A percentile compares a stretch with the other conserved stretches of the same genome.
phyloP scores from a whole-genome alignment of 805 yeast genomes.

The Candida ascalaphidarum region DNA sequence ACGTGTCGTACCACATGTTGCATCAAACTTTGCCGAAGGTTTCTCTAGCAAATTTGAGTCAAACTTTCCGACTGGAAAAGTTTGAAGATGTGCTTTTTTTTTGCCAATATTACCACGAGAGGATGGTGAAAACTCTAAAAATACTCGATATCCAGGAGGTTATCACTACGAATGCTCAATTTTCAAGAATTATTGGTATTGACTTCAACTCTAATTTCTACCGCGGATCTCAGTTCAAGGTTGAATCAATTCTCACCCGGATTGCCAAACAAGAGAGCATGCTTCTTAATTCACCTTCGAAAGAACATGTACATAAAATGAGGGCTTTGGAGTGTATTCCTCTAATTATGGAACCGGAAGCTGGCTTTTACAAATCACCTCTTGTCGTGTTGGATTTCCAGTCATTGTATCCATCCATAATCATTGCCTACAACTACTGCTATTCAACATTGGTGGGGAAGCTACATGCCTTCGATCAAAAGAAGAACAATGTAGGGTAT shows the following conservation, averaged over 20 bases:
- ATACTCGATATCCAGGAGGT: constrained; percentile 57
- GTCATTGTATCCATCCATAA: constrained; percentile 88
- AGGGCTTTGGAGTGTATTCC: constrained; percentile 84
- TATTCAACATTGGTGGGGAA: constrained; percentile 66
- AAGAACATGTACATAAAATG: constrained; percentile 73
- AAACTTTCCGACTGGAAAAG: constrained; percentile 24
- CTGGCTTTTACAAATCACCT: constrained; percentile 82
- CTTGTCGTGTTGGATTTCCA: constrained; percentile 88
- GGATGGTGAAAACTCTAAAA: constrained; percentile 35
- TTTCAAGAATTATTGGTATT: constrained; percentile 78
- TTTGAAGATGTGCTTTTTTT: constrained; percentile 28
- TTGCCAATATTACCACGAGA: constrained; percentile 37
- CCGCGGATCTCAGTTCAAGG: constrained; percentile 91
- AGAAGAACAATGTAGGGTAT: constrained; percentile 47
- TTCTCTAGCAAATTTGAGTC: constrained; percentile 38
- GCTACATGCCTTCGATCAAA: constrained; percentile 42
- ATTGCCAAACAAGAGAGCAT: constrained; percentile 71
- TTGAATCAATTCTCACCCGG: constrained; percentile 75
- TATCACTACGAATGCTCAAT: constrained; percentile 65
- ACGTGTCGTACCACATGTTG: constrained; percentile 58
- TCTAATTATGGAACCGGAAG: constrained; percentile 84
- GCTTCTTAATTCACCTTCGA: constrained; percentile 70
- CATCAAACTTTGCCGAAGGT: constrained; percentile 64
- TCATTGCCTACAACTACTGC: constrained; percentile 98
- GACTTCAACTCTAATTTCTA: constrained; percentile 84